Conservation (phyloP, 306 rosid species). For the Leucaena leucocephala region DNA sequence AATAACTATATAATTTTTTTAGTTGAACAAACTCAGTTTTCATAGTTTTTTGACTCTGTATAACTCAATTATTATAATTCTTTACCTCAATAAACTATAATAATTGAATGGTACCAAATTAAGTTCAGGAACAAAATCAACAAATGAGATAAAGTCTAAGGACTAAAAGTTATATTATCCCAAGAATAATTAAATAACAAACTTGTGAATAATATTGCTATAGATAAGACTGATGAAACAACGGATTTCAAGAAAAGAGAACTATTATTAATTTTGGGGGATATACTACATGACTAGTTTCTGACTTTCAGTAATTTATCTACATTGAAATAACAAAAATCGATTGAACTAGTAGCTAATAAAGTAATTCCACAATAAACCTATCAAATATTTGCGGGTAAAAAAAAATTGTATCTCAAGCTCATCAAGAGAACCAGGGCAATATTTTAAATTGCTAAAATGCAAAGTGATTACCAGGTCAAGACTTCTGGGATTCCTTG, state of each 20-base stretch:
- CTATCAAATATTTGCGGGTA: background rate
- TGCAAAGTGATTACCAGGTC: conserved; percentile 42
- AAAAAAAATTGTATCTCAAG: conserved; percentile 31
- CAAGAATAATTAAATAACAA: background rate
- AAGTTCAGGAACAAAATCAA: no score
- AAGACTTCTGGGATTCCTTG: conserved; percentile 49
- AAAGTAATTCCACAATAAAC: background rate
- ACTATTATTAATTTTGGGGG: conserved; percentile 30
- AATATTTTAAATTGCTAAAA: conserved; percentile 34
- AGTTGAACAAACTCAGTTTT: no score
- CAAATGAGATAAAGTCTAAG: no score
- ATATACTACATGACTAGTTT: conserved; percentile 29
- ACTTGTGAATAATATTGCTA: background rate
- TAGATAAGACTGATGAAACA: conserved; percentile 21
- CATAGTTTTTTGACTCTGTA: no score
- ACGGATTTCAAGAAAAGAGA: background rate
- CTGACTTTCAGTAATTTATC: conserved; percentile 41
- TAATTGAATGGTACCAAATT: no score
- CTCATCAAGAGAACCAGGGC: conserved; percentile 37
- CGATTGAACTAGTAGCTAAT: conserved; percentile 32
- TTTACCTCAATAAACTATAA: no score
- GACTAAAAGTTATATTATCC: no score
- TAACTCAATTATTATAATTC: no score
- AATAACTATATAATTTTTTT: no score
- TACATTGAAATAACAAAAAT: conserved; percentile 41